Base-by-base conservation (phyloP, 2,329 filamentous ascomycete species). In the Gaeumannomyces tritici region DNA sequence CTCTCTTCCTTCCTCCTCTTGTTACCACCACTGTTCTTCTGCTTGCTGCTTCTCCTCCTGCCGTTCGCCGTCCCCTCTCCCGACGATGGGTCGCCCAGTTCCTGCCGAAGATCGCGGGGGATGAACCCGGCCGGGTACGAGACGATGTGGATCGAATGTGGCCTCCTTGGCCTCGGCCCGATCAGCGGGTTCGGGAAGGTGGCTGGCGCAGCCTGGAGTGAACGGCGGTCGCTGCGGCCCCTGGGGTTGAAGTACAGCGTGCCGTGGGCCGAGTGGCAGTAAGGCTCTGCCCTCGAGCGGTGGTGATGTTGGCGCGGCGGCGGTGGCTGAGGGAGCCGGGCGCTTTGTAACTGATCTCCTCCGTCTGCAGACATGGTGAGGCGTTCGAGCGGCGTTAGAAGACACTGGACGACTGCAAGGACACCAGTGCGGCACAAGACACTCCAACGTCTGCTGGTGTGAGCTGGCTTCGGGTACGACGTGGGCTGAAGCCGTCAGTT, bases 61-160 rank as follows among this genome's bases (percentile, higher is more conserved):
- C 63, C 64, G 79, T 75, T 62, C 75, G 73, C 66, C 74, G 76
- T 73, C 78, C 79, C 79, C 27, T 47, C 82, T 76, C 71, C 79
- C 78, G 74, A 76, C 71, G 65, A 73, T 71, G 66, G 26, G 31
- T 65, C 67, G 56, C 69, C 67, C 55, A 57, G 42, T 42, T 35
- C 56, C 66, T 73, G 72, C 61, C 78, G 67, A 18, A 76, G 67
- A 56, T 78, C 76, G 63, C 70, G 70, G 3, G 75, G 76, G 4
- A 77, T 67, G 58, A 74, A 77, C 31, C 79, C 71, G 64, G 77
- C 63, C 56, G 72, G 77, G 65, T 79, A 82, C 63, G 76, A 78
- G 63, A 75, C 76, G 64, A 84, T 83, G 70, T 82, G 80, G 64
- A 85, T 84, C 55, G 80, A 82, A 67, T 83, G 81, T 56, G 80